Evolutionary conservation across 73 alveolate species (phyloP).

Genomic region (Paramecium octaurelia): DNA sequence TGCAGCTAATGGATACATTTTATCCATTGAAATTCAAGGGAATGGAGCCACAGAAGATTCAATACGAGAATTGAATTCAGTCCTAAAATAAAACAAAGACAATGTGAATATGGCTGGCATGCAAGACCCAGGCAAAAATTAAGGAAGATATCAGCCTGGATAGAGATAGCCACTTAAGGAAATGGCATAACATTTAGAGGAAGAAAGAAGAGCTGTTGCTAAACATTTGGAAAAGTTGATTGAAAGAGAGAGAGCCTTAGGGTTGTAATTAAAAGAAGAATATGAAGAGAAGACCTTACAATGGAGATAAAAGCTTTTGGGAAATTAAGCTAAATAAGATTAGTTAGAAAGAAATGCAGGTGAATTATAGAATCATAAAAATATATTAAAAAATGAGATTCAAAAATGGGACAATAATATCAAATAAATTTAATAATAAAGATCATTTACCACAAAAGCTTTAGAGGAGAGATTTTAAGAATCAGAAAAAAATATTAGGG

Average conservation of each 20-base stretch:
- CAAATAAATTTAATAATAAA: background rate
- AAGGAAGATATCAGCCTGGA: background rate
- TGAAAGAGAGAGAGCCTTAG: constrained; percentile 42
- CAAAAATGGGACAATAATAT: background rate
- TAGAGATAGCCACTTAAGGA: constrained; percentile 32
- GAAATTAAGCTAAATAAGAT: constrained; percentile 14
- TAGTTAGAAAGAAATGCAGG: constrained; percentile 29
- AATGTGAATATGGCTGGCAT: background rate
- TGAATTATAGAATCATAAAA: background rate
- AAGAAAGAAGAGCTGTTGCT: constrained; percentile 48
- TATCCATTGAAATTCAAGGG: constrained; percentile 47
- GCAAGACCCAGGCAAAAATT: background rate
- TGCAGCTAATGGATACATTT: constrained; percentile 22
- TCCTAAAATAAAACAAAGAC: constrained; percentile 19
- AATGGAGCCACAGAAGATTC: constrained; percentile 59
- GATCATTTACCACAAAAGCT: background rate
- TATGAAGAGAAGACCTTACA: background rate
- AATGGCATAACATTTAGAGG: constrained; percentile 41
- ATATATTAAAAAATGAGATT: background rate
- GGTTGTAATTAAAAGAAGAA: constrained; percentile 19
- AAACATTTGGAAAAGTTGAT: constrained; percentile 31
- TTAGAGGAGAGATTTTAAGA: background rate
- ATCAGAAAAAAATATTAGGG: background rate
- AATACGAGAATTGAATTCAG: constrained; percentile 27
- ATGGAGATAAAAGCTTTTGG: constrained; percentile 25